Percentiles rank a stretch among this genome's conserved stretches.
Evolutionary conservation across 1,139 yeast genomes (phyloP).

Genomic region (Kodamaea sp.): DNA sequence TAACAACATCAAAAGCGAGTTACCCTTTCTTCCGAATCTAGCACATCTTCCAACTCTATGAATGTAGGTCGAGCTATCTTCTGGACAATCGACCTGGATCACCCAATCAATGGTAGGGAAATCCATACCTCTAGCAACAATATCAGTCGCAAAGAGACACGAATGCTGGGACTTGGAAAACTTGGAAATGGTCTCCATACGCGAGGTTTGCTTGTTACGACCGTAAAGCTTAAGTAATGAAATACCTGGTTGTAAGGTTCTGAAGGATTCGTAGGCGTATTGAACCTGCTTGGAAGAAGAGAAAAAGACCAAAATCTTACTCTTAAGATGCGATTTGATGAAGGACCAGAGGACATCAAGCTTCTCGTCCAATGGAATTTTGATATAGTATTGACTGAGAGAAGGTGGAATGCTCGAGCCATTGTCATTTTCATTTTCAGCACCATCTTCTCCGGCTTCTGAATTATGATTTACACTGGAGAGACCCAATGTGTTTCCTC

Average conservation of each 20-base stretch:
- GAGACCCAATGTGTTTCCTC: conserved; percentile 37
- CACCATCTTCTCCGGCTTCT: conserved; percentile 29
- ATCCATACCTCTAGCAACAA: conserved; percentile 96
- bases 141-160: conserved; percentile 93
- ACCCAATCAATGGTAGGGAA: conserved; percentile 99
- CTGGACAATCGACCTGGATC: conserved; percentile 93
- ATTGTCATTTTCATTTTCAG: conserved; percentile 40
- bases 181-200: conserved; percentile 85
- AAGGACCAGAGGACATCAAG: conserved; percentile 87
- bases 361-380: conserved; percentile 74
- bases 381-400: conserved; percentile 79
- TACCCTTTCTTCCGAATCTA: conserved; percentile 87
- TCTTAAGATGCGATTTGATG: conserved; percentile 81
- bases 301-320: conserved; percentile 83
- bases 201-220: conserved; percentile 89
- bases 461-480: no score
- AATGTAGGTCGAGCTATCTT: conserved; percentile 90
- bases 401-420: conserved; percentile 65
- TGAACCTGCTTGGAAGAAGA: conserved; percentile 96
- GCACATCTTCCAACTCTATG: conserved; percentile 98
- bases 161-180: conserved; percentile 85
- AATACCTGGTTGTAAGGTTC: conserved; percentile 94
- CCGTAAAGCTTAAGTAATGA: conserved; percentile 92
- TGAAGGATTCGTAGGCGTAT: conserved; percentile 85
- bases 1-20: conserved; percentile 77